phyloP scores from a whole-genome alignment of 805 yeast genomes.

The Wickerhamomyces bovis region DNA sequence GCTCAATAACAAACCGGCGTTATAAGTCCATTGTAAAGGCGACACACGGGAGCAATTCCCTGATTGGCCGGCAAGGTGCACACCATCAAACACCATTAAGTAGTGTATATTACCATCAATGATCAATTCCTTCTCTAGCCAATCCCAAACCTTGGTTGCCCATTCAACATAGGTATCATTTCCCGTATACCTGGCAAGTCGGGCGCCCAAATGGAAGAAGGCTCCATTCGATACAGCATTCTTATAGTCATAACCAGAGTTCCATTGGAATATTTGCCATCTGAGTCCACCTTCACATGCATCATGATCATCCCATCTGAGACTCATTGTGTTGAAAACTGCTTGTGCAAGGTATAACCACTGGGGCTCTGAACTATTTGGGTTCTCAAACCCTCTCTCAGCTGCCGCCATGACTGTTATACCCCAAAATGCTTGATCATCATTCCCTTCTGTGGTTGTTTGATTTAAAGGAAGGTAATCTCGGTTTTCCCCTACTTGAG shows the following conservation, averaged over 20 bases:
- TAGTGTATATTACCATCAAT: slow-evolving; percentile 25
- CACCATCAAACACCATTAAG: slow-evolving; percentile 59
- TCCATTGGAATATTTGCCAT: slow-evolving; percentile 96
- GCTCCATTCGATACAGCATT: slow-evolving; percentile 90
- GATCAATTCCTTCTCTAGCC: slow-evolving; percentile 55
- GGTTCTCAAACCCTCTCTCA: slow-evolving; percentile 77
- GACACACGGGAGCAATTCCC: slow-evolving; percentile 58
- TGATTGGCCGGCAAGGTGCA: slow-evolving; percentile 30
- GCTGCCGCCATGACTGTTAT: slow-evolving; percentile 85
- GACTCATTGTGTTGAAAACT: slow-evolving; percentile 83
- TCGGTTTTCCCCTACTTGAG: slow-evolving; percentile 67
- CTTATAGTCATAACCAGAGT: slow-evolving; percentile 89
- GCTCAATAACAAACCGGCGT: slow-evolving; percentile 70
- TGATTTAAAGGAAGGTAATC: slow-evolving; percentile 87
- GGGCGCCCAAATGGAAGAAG: slow-evolving; percentile 78
- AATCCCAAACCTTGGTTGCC: slow-evolving; percentile 72
- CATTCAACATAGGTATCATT: slow-evolving; percentile 70
- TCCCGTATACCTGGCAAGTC: slow-evolving; percentile 77
- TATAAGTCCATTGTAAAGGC: slow-evolving; percentile 75
- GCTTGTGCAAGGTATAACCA: slow-evolving; percentile 89
- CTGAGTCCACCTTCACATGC: slow-evolving; percentile 85
- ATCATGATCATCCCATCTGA: slow-evolving; percentile 77
- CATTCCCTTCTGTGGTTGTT: slow-evolving; percentile 91
- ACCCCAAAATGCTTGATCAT: slow-evolving; percentile 98
- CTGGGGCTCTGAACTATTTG: slow-evolving; percentile 51